Percentiles rank a stretch among this genome's conserved stretches.
These are phyloP conservation scores for Pezicula neosporulosa DNA, from an alignment of 2,329 filamentous ascomycete species.

Conservation along the genomic window DNA sequence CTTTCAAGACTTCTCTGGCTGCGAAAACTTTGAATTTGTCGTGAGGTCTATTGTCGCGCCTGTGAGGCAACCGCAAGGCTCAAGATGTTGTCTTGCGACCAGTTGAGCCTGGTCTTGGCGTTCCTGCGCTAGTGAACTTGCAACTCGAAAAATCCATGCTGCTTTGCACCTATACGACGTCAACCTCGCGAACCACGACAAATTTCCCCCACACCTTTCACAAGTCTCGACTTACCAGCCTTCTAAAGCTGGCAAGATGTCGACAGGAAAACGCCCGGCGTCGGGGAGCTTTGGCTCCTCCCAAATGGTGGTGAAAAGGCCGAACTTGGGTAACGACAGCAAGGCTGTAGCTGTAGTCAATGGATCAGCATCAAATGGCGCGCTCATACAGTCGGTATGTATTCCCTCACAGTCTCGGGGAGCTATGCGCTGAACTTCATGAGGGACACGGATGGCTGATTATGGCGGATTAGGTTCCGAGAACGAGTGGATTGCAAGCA, in stretches of 20 bases:
- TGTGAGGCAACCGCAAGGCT: neutral
- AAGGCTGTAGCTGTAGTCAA: conserved; percentile 56
- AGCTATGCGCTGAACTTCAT: conserved; percentile 14
- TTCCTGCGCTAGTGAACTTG: neutral
- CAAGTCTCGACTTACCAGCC: neutral
- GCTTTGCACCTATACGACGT: neutral
- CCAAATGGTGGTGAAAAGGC: conserved; percentile 85
- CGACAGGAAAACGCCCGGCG: conserved; percentile 88
- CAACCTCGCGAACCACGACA: neutral
- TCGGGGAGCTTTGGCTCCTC: conserved; percentile 75
- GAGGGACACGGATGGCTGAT: conserved; percentile 19
- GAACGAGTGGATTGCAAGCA: conserved; percentile 80
- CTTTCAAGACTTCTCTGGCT: conserved; percentile 1
- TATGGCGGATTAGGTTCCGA: conserved; percentile 53
- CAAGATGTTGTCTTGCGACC: neutral
- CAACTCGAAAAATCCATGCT: neutral
- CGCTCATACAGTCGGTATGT: conserved; percentile 65
- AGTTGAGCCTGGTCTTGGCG: conserved; percentile 1
- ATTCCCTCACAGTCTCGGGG: neutral
- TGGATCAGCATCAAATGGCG: conserved; percentile 52
- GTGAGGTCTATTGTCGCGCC: neutral
- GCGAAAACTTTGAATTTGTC: neutral
- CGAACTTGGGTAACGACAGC: conserved; percentile 56
- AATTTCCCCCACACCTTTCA: neutral
- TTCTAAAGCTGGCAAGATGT: conserved; percentile 53